These are phyloP conservation scores for Flaveria linearis DNA, from an alignment of 129 eudicot species.

Conservation along the genomic window DNA sequence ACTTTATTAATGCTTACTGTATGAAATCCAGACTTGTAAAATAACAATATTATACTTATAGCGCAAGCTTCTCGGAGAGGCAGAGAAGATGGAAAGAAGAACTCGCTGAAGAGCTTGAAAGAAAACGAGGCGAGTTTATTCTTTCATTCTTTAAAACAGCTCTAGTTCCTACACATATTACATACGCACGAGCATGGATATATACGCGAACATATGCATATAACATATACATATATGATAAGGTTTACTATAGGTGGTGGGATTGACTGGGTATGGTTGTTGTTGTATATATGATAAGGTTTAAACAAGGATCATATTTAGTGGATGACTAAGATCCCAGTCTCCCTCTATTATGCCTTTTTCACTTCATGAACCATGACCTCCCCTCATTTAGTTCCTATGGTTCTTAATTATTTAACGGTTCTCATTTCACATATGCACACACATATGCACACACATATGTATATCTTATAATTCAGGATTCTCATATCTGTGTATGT, in stretches of 20 bases:
- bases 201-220: background rate
- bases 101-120: slow-evolving; percentile 85
- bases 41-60: slow-evolving; percentile 17
- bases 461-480: background rate
- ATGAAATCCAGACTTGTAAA: background rate
- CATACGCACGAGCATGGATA: background rate
- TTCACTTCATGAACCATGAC: too few species aligned
- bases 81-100: slow-evolving; percentile 94
- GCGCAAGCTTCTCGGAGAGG: slow-evolving; percentile 73
- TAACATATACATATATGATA: background rate
- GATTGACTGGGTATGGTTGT: too few species aligned
- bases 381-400: background rate
- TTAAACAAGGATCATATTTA: too few species aligned
- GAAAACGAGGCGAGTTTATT: slow-evolving; percentile 70
- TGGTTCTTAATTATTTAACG: background rate
- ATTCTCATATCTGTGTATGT: slow-evolving; percentile 10
- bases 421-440: background rate
- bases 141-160: slow-evolving; percentile 20
- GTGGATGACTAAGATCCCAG: too few species aligned
- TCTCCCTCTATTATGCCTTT: too few species aligned
- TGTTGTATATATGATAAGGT: too few species aligned
- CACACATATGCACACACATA: background rate
- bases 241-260: too few species aligned
- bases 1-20: background rate
- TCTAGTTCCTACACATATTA: background rate